Conservation (phyloP, 2,329 filamentous ascomycete species). For the Coniochaeta sp. region DNA sequence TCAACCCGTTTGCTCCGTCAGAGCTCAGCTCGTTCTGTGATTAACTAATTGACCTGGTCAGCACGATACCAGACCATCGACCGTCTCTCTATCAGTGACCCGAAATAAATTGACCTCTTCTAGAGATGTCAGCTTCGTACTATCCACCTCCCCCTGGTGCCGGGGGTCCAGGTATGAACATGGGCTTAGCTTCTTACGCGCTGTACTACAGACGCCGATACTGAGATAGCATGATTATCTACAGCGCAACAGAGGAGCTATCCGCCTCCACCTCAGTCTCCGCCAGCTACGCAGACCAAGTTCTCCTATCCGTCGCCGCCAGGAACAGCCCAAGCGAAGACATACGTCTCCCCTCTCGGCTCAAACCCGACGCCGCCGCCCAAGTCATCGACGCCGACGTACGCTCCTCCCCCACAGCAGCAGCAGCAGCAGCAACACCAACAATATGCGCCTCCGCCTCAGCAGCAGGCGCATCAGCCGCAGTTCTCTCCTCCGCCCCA, state of each 20-base stretch:
- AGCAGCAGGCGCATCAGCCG: constrained; percentile 15
- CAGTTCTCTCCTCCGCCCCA: constrained; percentile 1
- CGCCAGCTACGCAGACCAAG: constrained; percentile 26
- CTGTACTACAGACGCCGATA: background rate
- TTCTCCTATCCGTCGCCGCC: constrained; percentile 28
- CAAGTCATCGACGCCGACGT: constrained; percentile 19
- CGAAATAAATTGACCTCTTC: constrained; percentile 12
- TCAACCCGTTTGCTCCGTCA: background rate
- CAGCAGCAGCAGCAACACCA: constrained; percentile 17
- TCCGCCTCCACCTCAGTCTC: constrained; percentile 27
- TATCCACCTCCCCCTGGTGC: background rate
- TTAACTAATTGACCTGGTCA: background rate
- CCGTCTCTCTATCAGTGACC: background rate
- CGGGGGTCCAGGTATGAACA: background rate
- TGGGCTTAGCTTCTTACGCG: background rate
- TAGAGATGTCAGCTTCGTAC: constrained; percentile 9
- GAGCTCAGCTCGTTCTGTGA: background rate
- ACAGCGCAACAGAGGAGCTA: constrained; percentile 19
- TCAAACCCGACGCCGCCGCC: constrained; percentile 22
- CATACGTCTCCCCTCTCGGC: constrained; percentile 28
- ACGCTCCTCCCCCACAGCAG: constrained; percentile 23
- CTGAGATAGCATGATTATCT: background rate
- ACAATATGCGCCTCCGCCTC: constrained; percentile 7
- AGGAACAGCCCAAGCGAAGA: constrained; percentile 18
- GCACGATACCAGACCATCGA: background rate